Evolutionary conservation across 148 eudicot genomes (phyloP).

Genomic region (Amaranthus palmeri): DNA sequence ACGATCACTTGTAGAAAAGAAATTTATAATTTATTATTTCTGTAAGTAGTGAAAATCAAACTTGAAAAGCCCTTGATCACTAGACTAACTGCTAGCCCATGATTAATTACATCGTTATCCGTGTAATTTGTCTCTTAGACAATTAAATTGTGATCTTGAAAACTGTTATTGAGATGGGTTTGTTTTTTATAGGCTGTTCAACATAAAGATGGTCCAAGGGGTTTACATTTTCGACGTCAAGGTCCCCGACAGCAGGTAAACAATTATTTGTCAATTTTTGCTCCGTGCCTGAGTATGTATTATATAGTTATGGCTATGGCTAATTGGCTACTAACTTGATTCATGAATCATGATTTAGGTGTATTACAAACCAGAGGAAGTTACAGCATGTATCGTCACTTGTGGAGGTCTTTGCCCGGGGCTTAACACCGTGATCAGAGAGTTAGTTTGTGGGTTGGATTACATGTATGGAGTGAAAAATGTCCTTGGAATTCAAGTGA

Average conservation of each 20-base stretch:
- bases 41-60: no score
- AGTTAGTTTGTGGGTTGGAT: constrained; percentile 63
- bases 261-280: not conserved
- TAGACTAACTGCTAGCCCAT: no score
- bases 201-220: constrained; percentile 65
- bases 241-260: constrained; percentile 81
- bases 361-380: constrained; percentile 70
- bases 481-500: constrained; percentile 70
- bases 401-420: constrained; percentile 94
- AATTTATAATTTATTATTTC: no score
- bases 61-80: no score
- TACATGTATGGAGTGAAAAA: constrained; percentile 76
- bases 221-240: constrained; percentile 79
- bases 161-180: constrained; percentile 2
- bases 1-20: no score
- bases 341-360: constrained; percentile 36
- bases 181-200: constrained; percentile 56
- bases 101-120: no score
- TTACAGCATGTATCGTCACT: constrained; percentile 72
- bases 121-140: no score
- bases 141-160: no score
- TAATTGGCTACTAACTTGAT: not conserved
- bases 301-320: not conserved
- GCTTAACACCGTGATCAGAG: constrained; percentile 87
- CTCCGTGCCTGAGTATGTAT: no score